phyloP scores from a whole-genome alignment of 805 yeast species.

The Metschnikowia gelsemii region DNA sequence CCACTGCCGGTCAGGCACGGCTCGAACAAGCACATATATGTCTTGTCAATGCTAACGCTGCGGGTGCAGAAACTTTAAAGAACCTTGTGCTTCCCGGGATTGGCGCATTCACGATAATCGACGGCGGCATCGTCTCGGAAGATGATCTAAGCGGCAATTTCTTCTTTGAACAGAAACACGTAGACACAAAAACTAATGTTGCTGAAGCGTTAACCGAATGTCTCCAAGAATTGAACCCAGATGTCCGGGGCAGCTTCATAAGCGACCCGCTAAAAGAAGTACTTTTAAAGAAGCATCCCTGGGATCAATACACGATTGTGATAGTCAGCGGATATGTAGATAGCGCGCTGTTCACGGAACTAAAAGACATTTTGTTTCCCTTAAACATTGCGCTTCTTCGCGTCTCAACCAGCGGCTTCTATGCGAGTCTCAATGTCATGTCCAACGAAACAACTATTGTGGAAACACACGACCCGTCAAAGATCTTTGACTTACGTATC shows the following conservation, averaged over 20 bases:
- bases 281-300: slow-evolving; percentile 24
- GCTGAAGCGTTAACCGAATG: slow-evolving; percentile 40
- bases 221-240: slow-evolving; percentile 60
- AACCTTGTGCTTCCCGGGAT: slow-evolving; percentile 74
- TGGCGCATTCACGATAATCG: slow-evolving; percentile 63
- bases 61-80: slow-evolving; percentile 70
- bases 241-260: slow-evolving; percentile 43
- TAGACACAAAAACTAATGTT: slow-evolving; percentile 38
- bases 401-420: slow-evolving; percentile 59
- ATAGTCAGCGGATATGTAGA: slow-evolving; percentile 36
- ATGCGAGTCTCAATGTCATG: slow-evolving; percentile 55
- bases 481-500: slow-evolving; percentile 63
- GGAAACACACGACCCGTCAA: slow-evolving; percentile 69
- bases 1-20: slow-evolving; percentile 64
- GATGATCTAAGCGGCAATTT: slow-evolving; percentile 59
- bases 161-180: slow-evolving; percentile 48
- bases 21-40: slow-evolving; percentile 60
- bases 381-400: slow-evolving; percentile 54
- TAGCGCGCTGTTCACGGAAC: slow-evolving; percentile 17
- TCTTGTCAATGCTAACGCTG: slow-evolving; percentile 54
- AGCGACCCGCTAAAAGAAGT: slow-evolving; percentile 16
- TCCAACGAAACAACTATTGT: slow-evolving; percentile 62
- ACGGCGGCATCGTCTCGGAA: slow-evolving; percentile 38
- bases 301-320: slow-evolving; percentile 55
- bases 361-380: slow-evolving; percentile 42